Conservation (phyloP, 2,329 filamentous ascomycete species). For the Diaporthe ilicicola region DNA sequence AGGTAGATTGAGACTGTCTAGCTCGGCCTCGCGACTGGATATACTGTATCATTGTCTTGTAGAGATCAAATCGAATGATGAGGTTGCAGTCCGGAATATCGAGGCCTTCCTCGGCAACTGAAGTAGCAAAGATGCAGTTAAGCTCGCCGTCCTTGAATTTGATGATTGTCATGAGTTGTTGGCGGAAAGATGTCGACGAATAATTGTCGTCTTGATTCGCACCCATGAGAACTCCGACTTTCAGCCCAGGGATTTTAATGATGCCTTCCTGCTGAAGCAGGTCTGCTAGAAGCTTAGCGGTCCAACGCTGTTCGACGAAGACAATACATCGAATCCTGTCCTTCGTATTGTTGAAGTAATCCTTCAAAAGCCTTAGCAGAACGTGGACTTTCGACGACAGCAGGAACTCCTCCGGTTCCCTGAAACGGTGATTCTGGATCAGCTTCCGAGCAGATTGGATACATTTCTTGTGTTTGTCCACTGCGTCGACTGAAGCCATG, state of each 20-base stretch:
- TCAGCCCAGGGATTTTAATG: slow-evolving; percentile 67
- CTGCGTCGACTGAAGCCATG: slow-evolving; percentile 41
- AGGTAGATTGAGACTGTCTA: slow-evolving; percentile 78
- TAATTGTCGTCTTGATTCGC: slow-evolving; percentile 56
- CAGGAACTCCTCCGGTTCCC: slow-evolving; percentile 42
- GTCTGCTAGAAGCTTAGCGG: slow-evolving; percentile 76
- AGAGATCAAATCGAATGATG: slow-evolving; percentile 83
- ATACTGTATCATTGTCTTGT: slow-evolving; percentile 90
- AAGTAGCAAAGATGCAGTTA: slow-evolving; percentile 74
- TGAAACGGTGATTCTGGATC: slow-evolving; percentile 61
- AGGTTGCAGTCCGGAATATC: slow-evolving; percentile 75
- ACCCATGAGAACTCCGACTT: slow-evolving; percentile 68
- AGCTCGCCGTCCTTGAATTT: slow-evolving; percentile 67
- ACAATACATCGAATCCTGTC: slow-evolving; percentile 76
- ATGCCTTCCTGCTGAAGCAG: slow-evolving; percentile 64
- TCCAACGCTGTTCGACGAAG: slow-evolving; percentile 83
- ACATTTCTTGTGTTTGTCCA: slow-evolving; percentile 62
- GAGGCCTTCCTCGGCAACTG: slow-evolving; percentile 73
- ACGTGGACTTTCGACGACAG: slow-evolving; percentile 78
- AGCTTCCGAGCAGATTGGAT: slow-evolving; percentile 67
- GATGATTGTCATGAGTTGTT: slow-evolving; percentile 78
- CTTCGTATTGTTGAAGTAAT: slow-evolving; percentile 68
- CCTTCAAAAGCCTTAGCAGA: slow-evolving; percentile 67
- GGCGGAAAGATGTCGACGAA: slow-evolving; percentile 71
- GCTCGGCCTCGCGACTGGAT: slow-evolving; percentile 92